Evolutionary conservation across 139 green algal species (phyloP).

Genomic region (Chlorella ohadii): DNA sequence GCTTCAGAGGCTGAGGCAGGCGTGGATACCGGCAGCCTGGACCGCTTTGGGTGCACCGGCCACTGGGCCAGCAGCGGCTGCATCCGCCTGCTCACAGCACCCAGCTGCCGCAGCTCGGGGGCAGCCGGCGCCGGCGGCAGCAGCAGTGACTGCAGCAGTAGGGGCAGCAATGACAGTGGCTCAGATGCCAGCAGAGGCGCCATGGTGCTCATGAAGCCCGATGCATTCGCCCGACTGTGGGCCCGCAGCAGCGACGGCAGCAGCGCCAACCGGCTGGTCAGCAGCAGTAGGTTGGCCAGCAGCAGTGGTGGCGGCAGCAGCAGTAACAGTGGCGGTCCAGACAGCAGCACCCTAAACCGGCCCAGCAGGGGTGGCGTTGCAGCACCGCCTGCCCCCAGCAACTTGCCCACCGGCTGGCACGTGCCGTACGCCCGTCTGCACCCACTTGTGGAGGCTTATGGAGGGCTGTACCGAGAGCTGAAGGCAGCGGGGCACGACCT

Average conservation of each 20-base stretch:
- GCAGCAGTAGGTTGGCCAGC: background rate
- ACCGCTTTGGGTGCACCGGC: slow-evolving; percentile 28
- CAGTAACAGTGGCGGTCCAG: background rate
- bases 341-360: background rate
- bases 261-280: background rate
- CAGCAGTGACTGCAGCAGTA: background rate
- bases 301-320: background rate
- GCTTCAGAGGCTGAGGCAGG: background rate
- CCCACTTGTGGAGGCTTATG: slow-evolving; percentile 20
- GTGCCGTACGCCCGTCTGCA: slow-evolving; percentile 11
- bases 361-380: background rate
- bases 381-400: background rate
- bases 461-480: slow-evolving; percentile 24
- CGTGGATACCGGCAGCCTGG: slow-evolving; percentile 20
- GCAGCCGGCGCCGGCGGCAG: too few relatives aligned
- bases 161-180: background rate
- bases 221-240: slow-evolving; percentile 19
- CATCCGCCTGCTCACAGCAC: slow-evolving; percentile 21
- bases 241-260: background rate
- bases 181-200: background rate
- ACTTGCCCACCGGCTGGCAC: background rate
- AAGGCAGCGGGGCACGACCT: slow-evolving; percentile 19
- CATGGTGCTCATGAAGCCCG: background rate
- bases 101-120: too few relatives aligned
- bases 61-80: slow-evolving; percentile 36